These are phyloP conservation scores for Tuber microsphaerosporum DNA, from an alignment of 495 filamentous ascomycete genomes.

Conservation along the genomic window DNA sequence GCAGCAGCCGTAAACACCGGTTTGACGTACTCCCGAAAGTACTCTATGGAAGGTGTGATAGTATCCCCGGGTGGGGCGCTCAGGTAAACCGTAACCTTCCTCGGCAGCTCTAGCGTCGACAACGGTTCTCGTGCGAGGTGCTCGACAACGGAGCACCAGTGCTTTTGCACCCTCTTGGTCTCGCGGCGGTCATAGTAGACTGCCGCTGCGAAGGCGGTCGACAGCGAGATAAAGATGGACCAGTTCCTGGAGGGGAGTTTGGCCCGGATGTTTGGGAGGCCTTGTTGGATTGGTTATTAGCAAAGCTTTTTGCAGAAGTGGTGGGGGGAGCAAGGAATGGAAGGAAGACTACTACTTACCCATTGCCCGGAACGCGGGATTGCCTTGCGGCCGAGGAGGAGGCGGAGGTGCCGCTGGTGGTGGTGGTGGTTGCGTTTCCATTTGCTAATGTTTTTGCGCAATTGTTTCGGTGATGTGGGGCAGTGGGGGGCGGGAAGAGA, in stretches of 20 bases:
- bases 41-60: constrained; percentile 73
- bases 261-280: constrained; percentile 69
- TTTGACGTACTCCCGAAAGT: constrained; percentile 94
- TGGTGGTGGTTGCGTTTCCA: constrained; percentile 4
- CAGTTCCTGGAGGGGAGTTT: constrained; percentile 94
- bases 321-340: neutral
- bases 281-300: constrained; percentile 40
- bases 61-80: constrained; percentile 63
- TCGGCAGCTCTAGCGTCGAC: constrained; percentile 59
- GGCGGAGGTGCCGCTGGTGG: constrained; percentile 11
- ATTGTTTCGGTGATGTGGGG: neutral
- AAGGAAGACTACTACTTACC: constrained; percentile 10
- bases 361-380: constrained; percentile 31
- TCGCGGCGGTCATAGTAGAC: constrained; percentile 85
- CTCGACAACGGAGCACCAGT: constrained; percentile 82
- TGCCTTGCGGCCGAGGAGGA: constrained; percentile 16
- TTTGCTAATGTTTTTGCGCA: neutral
- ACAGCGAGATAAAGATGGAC: constrained; percentile 84
- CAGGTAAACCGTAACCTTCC: constrained; percentile 80
- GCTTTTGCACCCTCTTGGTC: constrained; percentile 70
- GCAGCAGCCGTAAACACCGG: constrained; percentile 83
- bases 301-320: neutral
- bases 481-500: neutral
- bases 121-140: constrained; percentile 75
- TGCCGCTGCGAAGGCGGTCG: constrained; percentile 65